Evolutionary conservation across 345 rosid genomes (phyloP), one percentile per base, ranked within the genome.

Genomic region (Viola odorata): DNA sequence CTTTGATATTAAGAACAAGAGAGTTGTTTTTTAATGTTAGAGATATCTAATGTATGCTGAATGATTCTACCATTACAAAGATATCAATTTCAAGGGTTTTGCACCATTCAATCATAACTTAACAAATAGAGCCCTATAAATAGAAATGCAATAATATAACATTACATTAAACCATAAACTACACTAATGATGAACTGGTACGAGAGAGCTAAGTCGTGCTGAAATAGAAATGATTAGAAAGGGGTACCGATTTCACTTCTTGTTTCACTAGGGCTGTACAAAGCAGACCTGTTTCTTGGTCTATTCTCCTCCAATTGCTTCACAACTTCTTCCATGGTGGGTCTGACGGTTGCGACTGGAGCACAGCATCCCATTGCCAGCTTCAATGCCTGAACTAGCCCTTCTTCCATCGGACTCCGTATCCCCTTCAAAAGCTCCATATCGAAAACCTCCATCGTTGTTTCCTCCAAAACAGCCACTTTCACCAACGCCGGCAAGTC

Each of bases 291-390:
- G 77, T 94, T 94, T 76, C 99, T 82, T 2, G 99, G 99, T 71
- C 99, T 82, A 61, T 90, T 90, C 71, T 94, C 97, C 52, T 94
- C 99, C 73, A 94, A 66, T 71, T 87, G 99, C 84, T 84, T 90
- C 60, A 94, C 96, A 38, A 94, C 97, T 65, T 94, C 99, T 57
- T 94, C 97, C 95, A 90, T 94, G 45, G 95, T 65, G 0, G 99
- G 99, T 70, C 99, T 76, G 16, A 94, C 97, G 0, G 96, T 65
- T 47, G 96, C 81, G 55, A 88, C 99, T 0, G 99, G 99, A 17
- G 99, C 95, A 60, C 99, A 94, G 38, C 99, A 94, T 40, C 99
- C 99, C 99, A 94, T 94, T 2, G 97, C 97, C 7, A 94, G 86
- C 76, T 94, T 94, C 88, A 94, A 68, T 36, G 96, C 96, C 76